A percentile compares a stretch with the other conserved stretches of the same genome.
These are phyloP conservation scores for Thalassiosira tumida DNA, from an alignment of 352 stramenopile genomes.

Conservation along the genomic window DNA sequence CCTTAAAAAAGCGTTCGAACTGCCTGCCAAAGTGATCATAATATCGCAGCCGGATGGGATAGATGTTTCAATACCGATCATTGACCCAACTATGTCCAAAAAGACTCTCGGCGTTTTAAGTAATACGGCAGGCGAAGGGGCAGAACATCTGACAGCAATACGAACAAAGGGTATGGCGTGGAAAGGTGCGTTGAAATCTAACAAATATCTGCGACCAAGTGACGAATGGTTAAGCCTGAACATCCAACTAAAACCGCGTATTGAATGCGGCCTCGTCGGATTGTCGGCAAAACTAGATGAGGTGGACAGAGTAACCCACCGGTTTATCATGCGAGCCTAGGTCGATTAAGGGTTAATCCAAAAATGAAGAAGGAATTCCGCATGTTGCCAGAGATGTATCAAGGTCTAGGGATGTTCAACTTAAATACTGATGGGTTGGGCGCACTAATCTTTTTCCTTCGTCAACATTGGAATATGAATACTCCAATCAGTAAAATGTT, in stretches of 20 bases:
- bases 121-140: background rate
- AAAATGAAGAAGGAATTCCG: background rate
- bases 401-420: slow-evolving; percentile 20
- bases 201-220: background rate
- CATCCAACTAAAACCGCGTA: slow-evolving; percentile 19
- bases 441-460: background rate
- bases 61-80: background rate
- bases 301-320: background rate
- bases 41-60: slow-evolving; percentile 11
- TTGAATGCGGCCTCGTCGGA: slow-evolving; percentile 15
- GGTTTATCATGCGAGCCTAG: slow-evolving; percentile 19
- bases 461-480: background rate
- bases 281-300: slow-evolving; percentile 6
- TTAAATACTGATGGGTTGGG: background rate
- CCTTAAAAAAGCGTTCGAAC: background rate
- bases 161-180: slow-evolving; percentile 3
- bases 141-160: slow-evolving; percentile 9
- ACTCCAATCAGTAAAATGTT: background rate
- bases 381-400: slow-evolving; percentile 26
- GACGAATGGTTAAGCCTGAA: slow-evolving; percentile 34
- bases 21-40: background rate
- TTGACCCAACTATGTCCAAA: background rate
- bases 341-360: slow-evolving; percentile 14
- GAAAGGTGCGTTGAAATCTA: background rate
- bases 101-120: slow-evolving; percentile 30